A percentile compares a stretch with the other conserved stretches of the same genome.
phyloP scores from a whole-genome alignment of 2,329 filamentous ascomycete genomes.

The Xylariaceae sp. region DNA sequence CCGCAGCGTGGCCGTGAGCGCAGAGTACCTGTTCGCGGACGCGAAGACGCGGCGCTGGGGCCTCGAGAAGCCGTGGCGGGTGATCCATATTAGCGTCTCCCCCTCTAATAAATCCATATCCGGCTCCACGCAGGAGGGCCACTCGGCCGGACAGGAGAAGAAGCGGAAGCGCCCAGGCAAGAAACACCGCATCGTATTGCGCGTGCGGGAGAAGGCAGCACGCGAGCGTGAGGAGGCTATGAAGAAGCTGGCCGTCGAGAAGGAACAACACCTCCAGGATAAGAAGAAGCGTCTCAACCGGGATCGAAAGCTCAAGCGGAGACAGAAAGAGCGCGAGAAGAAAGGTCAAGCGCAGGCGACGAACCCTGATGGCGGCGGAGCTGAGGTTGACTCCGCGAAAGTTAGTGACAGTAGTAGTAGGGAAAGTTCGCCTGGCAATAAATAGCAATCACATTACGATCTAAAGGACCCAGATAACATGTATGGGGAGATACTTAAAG shows the following conservation, averaged over 20 bases:
- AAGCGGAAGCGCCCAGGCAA: slow-evolving; percentile 58
- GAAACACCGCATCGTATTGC: slow-evolving; percentile 61
- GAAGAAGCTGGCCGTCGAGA: slow-evolving; percentile 51
- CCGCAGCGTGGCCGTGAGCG: slow-evolving; percentile 55
- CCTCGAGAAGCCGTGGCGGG: slow-evolving; percentile 66
- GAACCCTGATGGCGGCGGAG: slow-evolving; percentile 30
- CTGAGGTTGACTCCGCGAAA: neutral
- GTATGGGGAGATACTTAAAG: too few relatives aligned
- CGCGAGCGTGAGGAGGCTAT: slow-evolving; percentile 50
- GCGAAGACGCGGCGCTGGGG: slow-evolving; percentile 60
- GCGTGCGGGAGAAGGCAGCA: slow-evolving; percentile 52
- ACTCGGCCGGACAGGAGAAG: slow-evolving; percentile 12
- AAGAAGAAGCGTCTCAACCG: slow-evolving; percentile 69
- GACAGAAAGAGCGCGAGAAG: slow-evolving; percentile 63
- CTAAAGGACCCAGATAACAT: neutral
- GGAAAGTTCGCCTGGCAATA: neutral
- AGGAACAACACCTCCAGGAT: slow-evolving; percentile 63
- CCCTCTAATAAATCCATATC: neutral
- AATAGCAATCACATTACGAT: neutral
- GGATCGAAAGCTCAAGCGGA: slow-evolving; percentile 64
- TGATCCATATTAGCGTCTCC: slow-evolving; percentile 50
- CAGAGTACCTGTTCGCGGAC: slow-evolving; percentile 56
- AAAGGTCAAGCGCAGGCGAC: slow-evolving; percentile 49
- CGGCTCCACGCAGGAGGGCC: slow-evolving; percentile 9
- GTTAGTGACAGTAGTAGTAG: neutral